Evolutionary conservation across 306 rosid genomes (phyloP).

Genomic region (Luffa acutangula): DNA sequence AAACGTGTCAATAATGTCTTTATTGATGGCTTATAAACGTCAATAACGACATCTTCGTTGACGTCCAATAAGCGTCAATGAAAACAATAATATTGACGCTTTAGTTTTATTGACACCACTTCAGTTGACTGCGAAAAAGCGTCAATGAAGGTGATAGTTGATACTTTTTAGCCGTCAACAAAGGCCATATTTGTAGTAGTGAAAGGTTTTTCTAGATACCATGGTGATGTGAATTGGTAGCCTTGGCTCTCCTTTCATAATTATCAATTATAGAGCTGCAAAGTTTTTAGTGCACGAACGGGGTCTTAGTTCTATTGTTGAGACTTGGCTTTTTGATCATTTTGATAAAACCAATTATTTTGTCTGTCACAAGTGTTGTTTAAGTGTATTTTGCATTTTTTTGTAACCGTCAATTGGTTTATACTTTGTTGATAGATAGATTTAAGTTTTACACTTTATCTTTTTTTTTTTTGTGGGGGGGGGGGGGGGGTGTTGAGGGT

Average conservation of each 20-base stretch:
- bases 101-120: no score
- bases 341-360: conserved; percentile 2
- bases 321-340: not conserved
- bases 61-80: no score
- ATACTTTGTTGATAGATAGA: not conserved
- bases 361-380: not conserved
- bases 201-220: no score
- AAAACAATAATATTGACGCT: no score
- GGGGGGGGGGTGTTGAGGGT: not conserved
- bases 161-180: no score
- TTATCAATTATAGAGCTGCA: not conserved
- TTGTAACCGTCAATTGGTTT: not conserved
- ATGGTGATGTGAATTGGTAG: conserved; percentile 99
- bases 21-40: no score
- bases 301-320: not conserved
- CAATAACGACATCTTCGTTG: no score
- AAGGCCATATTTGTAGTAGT: no score
- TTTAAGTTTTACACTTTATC: not conserved
- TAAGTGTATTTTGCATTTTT: conserved; percentile 4
- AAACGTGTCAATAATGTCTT: no score
- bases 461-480: no score
- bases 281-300: not conserved
- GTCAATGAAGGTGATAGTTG: no score
- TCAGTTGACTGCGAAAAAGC: no score
- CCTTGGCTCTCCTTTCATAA: conserved; percentile 8